Evolutionary conservation across 164 flowering plant genomes (phyloP).

Genomic region (Vitis amurensis): DNA sequence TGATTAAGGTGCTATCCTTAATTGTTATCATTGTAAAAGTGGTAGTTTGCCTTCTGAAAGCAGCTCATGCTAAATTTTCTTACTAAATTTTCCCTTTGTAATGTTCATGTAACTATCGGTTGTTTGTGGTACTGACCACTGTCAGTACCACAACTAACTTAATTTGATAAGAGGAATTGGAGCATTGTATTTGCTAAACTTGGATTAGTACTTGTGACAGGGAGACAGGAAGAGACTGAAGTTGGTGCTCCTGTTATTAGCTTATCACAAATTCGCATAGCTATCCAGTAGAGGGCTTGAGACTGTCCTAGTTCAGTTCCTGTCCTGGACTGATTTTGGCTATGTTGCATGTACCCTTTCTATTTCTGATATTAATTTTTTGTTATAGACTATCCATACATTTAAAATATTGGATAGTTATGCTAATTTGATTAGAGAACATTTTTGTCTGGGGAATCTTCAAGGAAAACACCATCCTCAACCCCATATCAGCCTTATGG

Average conservation of each 20-base stretch:
- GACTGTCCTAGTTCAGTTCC: background rate
- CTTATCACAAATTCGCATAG: background rate
- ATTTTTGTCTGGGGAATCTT: slow-evolving; percentile 7
- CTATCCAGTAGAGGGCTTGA: background rate
- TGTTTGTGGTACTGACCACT: no score
- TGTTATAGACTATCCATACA: background rate
- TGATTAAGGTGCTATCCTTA: no score
- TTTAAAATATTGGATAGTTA: background rate
- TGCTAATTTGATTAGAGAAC: slow-evolving; percentile 1
- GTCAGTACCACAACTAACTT: background rate
- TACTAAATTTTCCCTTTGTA: no score
- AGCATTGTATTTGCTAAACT: background rate
- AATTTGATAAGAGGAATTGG: background rate
- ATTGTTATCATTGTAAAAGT: no score
- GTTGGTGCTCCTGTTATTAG: background rate
- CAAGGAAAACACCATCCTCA: slow-evolving; percentile 6
- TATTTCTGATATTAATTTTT: background rate
- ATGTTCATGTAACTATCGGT: no score
- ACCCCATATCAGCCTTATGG: background rate
- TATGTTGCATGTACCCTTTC: background rate
- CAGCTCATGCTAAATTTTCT: no score
- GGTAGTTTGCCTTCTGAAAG: no score
- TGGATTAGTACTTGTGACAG: background rate
- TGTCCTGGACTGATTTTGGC: background rate
- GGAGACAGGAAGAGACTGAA: background rate